A percentile compares a stretch with the other conserved stretches of the same genome.
phyloP scores from a whole-genome alignment of 352 stramenopile genomes.

The Detonula confervacea region DNA sequence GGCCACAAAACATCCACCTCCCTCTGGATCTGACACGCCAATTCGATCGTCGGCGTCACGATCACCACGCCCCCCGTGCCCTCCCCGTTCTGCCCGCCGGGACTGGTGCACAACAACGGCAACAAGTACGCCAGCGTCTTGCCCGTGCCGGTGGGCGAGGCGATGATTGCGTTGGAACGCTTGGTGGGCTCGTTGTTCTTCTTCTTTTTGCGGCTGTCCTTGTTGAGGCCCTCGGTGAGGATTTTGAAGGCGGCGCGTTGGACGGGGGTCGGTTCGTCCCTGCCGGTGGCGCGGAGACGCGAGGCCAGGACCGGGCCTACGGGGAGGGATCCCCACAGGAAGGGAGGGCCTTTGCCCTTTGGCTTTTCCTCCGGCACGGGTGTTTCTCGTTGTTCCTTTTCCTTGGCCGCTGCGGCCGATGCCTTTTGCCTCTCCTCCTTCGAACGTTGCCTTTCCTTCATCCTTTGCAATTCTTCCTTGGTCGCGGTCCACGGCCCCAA shows the following conservation, averaged over 20 bases:
- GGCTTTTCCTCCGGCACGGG: conserved; percentile 1
- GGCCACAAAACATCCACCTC: conserved; percentile 57
- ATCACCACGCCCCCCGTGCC: conserved; percentile 55
- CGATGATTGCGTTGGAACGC: conserved; percentile 69
- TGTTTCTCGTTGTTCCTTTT: neutral
- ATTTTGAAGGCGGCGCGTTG: conserved; percentile 61
- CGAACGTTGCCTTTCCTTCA: neutral
- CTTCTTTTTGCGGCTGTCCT: neutral
- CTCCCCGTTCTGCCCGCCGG: conserved; percentile 29
- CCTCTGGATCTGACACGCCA: conserved; percentile 66
- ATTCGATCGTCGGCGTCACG: conserved; percentile 71
- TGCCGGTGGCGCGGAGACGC: conserved; percentile 28
- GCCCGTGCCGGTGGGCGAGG: conserved; percentile 67
- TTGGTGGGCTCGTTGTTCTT: conserved; percentile 23
- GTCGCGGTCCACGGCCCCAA: conserved; percentile 28
- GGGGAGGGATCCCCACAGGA: conserved; percentile 65
- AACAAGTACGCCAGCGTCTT: conserved; percentile 76
- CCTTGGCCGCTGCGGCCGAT: neutral
- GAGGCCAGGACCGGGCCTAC: conserved; percentile 61
- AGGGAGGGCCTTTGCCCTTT: conserved; percentile 30
- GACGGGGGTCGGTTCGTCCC: conserved; percentile 61
- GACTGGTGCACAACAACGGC: conserved; percentile 63
- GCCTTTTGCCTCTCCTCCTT: conserved; percentile 7
- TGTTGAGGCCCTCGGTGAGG: conserved; percentile 24
- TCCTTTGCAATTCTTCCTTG: neutral